A percentile compares a stretch with the other conserved stretches of the same genome.
These are phyloP conservation scores for Claviceps fusiformis DNA, from an alignment of 2,329 filamentous ascomycete species.

Conservation along the genomic window DNA sequence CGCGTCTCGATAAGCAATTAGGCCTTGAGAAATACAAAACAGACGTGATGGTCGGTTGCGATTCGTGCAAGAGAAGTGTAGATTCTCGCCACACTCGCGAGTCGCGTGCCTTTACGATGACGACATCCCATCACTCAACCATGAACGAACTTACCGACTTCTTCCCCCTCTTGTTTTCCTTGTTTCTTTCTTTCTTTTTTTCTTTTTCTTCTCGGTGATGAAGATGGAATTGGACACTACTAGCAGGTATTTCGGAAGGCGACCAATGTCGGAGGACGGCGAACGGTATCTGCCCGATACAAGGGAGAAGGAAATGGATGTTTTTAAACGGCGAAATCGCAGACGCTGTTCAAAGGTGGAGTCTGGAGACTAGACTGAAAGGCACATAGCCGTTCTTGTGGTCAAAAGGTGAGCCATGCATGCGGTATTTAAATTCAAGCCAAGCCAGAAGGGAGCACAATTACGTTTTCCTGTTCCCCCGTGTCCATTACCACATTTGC, in stretches of 20 bases:
- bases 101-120: neutral
- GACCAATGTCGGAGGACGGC: neutral
- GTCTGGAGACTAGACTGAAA: neutral
- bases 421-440: neutral
- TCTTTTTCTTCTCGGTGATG: neutral
- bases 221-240: neutral
- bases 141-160: neutral
- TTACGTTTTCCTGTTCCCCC: neutral
- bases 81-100: neutral
- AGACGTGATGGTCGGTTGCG: neutral
- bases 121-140: neutral
- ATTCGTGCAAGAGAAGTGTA: neutral
- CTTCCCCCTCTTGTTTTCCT: too few species aligned
- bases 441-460: neutral
- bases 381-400: neutral
- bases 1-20: neutral
- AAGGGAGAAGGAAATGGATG: neutral
- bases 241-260: neutral
- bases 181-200: neutral
- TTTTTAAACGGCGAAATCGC: neutral
- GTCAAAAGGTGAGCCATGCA: neutral
- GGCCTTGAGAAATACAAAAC: neutral
- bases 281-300: neutral
- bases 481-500: neutral
- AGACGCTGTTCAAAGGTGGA: neutral